Evolutionary conservation across 208 protist genomes (phyloP), one percentile per base, ranked within the genome.

Genomic region (Novymonas esmeraldas): DNA sequence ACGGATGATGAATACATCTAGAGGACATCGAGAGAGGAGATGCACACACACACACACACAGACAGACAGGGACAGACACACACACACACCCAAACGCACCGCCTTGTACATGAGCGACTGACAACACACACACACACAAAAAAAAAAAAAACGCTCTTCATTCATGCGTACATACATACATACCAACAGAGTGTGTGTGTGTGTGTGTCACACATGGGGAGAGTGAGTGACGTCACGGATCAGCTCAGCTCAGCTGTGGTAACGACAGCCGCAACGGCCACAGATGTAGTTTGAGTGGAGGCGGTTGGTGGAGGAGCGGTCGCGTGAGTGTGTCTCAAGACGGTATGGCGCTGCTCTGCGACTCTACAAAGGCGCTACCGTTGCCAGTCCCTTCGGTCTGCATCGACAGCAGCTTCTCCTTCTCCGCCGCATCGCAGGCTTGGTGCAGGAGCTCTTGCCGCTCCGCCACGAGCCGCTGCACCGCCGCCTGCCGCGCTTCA

Each of bases 391-490:
- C 50, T 0, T 46, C 38, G 16, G 44, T 65, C 20, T 38, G 55
- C n/a, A 26, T 20, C 13, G 49, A 38, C 22, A 60, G n/a, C 14
- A 78, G 51, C 31, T 55, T 75, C 24, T 71, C 34, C 31, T 70
- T 62, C 9, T 75, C 72, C 11, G 64, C 31, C 6, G 57, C 57
- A 29, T 78, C 76, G 24, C 60, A 63, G 46, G 64, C 81, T 16
- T 70, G 34, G 36, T 73, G 61, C 50, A 87, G 66, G 31, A 45
- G 61, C 58, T 79, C 73, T 29, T 83, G 24, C 14, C 78, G 67
- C 9, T 56, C 56, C 6, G 46, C 45, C 13, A 87, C 26, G 20
- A 87, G 41, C 6, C 64, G 64, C 64, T 78, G 69, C 6, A 87
- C 18, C 16, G 50, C 33, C 13, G 57, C 62, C 18, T 57, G 62